Percentiles rank a stretch among this genome's conserved stretches.
Evolutionary conservation across 2,329 filamentous ascomycete genomes (phyloP).

Genomic region (Neurospora sp.): DNA sequence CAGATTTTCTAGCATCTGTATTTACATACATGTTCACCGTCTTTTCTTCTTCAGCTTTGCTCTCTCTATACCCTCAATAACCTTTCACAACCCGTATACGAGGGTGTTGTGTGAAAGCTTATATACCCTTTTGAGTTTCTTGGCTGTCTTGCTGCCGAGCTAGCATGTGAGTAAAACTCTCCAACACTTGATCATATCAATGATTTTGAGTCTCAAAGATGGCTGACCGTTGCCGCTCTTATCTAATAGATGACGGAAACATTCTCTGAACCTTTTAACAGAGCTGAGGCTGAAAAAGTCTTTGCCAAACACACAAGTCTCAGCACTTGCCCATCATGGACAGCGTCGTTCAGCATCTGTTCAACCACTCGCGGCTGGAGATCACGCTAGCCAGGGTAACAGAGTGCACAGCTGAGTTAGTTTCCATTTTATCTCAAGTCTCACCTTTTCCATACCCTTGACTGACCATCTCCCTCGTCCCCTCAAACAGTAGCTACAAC

Average conservation of each 20-base stretch:
- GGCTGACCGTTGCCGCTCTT: not conserved
- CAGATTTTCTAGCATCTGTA: not conserved
- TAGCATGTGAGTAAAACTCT: not conserved
- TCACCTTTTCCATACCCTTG: not conserved
- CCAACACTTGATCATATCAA: not conserved
- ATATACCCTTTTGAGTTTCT: not conserved
- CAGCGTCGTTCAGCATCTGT: conserved; percentile 20
- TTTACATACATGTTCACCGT: not conserved
- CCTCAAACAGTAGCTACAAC: conserved; percentile 19
- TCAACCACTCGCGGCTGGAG: conserved; percentile 20
- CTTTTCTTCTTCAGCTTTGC: not conserved
- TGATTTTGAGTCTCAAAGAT: not conserved
- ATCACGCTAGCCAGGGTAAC: conserved; percentile 22
- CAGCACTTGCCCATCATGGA: conserved; percentile 14
- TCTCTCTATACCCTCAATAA: not conserved
- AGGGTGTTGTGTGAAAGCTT: not conserved
- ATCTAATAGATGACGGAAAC: not conserved
- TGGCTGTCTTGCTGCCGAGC: not conserved
- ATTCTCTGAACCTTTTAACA: not conserved
- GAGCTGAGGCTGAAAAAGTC: not conserved
- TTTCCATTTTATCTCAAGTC: not conserved
- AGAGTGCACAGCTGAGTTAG: conserved; percentile 22
- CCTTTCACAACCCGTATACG: not conserved
- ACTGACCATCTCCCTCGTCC: not conserved
- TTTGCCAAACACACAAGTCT: not conserved